Base-by-base conservation (phyloP, 1,284 basidiomycete species). In the Cryptococcus sp. region DNA sequence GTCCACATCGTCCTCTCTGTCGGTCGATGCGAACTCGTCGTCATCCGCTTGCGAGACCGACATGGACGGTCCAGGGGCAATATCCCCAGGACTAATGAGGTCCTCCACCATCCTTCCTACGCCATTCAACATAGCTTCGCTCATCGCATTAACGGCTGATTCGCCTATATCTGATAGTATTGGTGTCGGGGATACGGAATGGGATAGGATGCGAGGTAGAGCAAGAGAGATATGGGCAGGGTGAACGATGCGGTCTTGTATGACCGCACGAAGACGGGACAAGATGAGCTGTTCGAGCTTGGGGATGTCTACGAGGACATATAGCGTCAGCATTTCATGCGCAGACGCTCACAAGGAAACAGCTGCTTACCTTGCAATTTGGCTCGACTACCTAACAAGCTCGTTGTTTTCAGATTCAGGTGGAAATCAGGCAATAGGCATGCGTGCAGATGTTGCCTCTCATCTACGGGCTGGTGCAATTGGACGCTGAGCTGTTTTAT, bases 281-380 rank as follows among this genome's bases (percentile, higher is more conserved):
- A 81, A 65, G 52, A 85, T 77, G 29, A 85, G 76, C 65, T 85
- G 83, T 61, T 85, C 83, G 43, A 85, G 80, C 67, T 85, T 85
- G 11, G 83, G 83, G 2, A 84, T 80, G 63, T 85, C 83, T 78
- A 52, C 8, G 0, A 40, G 38, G 4, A 7, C n/a, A 17, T 8
- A 3, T 15, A 19, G 37, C 13, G 10, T 50, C 37, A 57, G 53
- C 26, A 26, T n/a, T n/a, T n/a, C n/a, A n/a, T n/a, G n/a, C 19
- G 19, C 52, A 50, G 49, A 23, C 43, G 7, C 15, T 47, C 16
- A 48, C 6, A 15, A 44, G 22, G 4, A 3, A 15, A 17, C 17
- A 7, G 11, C 15, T 25, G 52, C 70, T n/a, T 20, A 75, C 76
- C 75, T 61, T 84, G 82, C 19, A 85, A 72, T 69, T 84, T 84